A percentile compares a stretch with the other conserved stretches of the same genome.
Conservation (phyloP, 129 eudicot genomes). For the Flaveria robusta region DNA sequence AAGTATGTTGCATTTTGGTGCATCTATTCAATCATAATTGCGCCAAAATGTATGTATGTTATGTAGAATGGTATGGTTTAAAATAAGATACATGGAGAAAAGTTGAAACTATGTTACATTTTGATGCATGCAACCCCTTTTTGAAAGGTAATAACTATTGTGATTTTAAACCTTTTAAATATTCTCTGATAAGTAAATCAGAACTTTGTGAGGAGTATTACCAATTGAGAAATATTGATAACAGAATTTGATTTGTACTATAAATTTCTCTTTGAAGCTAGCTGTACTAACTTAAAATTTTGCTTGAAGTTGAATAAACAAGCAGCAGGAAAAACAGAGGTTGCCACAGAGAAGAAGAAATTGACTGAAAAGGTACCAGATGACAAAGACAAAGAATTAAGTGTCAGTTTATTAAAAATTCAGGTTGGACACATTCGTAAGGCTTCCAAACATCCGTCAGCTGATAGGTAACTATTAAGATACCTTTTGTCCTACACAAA, state of each 20-base stretch:
- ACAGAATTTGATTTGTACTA: not conserved
- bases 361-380: slow-evolving; percentile 69
- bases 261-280: not conserved
- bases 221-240: slow-evolving; percentile 2
- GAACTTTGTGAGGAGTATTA: slow-evolving; percentile 6
- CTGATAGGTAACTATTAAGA: slow-evolving; percentile 61
- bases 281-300: not conserved
- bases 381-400: slow-evolving; percentile 68
- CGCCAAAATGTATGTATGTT: too few species aligned
- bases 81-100: too few species aligned
- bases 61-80: too few species aligned
- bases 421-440: slow-evolving; percentile 90
- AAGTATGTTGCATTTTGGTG: not conserved
- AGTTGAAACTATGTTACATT: too few species aligned
- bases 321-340: slow-evolving; percentile 46
- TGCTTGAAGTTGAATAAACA: slow-evolving; percentile 48
- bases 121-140: too few species aligned
- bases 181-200: too few species aligned
- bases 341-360: slow-evolving; percentile 60
- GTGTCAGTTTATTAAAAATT: slow-evolving; percentile 78
- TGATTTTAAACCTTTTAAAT: too few species aligned
- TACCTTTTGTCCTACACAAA: not conserved
- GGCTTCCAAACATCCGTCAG: slow-evolving; percentile 99
- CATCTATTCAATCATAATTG: not conserved
- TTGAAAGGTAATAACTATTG: too few species aligned